Evolutionary conservation across 2,329 filamentous ascomycete genomes (phyloP).

Genomic region (Calonectria henricotiae): DNA sequence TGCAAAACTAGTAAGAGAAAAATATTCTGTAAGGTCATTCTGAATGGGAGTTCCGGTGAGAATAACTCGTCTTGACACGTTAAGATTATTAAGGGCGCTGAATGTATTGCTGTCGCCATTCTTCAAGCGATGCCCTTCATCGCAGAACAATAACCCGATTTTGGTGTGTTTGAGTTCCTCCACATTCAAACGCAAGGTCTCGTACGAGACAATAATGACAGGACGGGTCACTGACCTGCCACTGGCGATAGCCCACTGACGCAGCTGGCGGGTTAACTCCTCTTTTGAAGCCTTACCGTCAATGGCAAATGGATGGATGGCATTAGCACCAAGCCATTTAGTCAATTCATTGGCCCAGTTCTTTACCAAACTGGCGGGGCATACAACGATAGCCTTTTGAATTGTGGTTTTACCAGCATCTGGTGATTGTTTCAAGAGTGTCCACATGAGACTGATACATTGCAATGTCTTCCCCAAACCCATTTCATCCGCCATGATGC

Average conservation of each 20-base stretch:
- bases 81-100: constrained; percentile 88
- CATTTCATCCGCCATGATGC: constrained; percentile 99
- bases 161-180: constrained; percentile 91
- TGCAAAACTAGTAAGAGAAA: constrained; percentile 94
- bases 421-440: constrained; percentile 93
- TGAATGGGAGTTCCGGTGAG: constrained; percentile 98
- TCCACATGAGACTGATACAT: constrained; percentile 98
- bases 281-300: constrained; percentile 97
- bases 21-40: constrained; percentile 98
- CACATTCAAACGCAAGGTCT: constrained; percentile 92
- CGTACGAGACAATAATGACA: constrained; percentile 97
- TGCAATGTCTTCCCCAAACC: constrained; percentile 97
- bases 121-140: constrained; percentile 96
- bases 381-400: constrained; percentile 97
- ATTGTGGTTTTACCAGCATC: constrained; percentile 96
- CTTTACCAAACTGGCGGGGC: constrained; percentile 94
- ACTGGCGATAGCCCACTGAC: constrained; percentile 94
- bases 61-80: constrained; percentile 93
- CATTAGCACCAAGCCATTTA: constrained; percentile 96
- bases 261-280: constrained; percentile 89
- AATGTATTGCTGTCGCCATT: constrained; percentile 98
- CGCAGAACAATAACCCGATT: constrained; percentile 94
- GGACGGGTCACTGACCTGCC: constrained; percentile 93
- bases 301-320: constrained; percentile 93
- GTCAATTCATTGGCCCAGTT: constrained; percentile 98